Percentiles rank a stretch among this genome's conserved stretches.
phyloP scores from a whole-genome alignment of 129 eudicot species.

The Pittosporum tobira region DNA sequence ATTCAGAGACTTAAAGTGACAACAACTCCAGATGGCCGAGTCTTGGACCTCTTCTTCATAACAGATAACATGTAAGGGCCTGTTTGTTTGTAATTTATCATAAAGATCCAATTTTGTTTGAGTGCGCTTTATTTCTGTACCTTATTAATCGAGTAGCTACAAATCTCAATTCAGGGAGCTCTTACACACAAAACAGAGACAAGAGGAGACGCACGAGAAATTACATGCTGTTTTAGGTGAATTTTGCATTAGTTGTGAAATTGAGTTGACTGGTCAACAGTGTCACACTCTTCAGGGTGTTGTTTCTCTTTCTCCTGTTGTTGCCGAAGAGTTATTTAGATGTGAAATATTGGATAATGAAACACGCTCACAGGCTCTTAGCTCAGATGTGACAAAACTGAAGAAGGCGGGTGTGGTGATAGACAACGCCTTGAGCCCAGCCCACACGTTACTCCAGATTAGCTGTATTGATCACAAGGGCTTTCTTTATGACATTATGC shows the following conservation, averaged over 20 bases:
- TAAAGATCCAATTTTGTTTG: background rate
- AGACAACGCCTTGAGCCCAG: conserved; percentile 74
- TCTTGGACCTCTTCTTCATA: conserved; percentile 61
- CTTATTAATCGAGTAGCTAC: too few species aligned
- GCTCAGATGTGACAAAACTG: conserved; percentile 50
- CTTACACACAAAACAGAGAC: conserved; percentile 61
- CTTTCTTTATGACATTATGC: conserved; percentile 74
- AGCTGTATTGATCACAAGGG: conserved; percentile 85
- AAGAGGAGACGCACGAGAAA: conserved; percentile 46
- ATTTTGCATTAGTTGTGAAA: conserved; percentile 54
- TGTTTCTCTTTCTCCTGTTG: conserved; percentile 50
- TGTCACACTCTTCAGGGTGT: conserved; percentile 29
- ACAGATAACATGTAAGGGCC: conserved; percentile 62
- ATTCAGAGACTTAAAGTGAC: conserved; percentile 69
- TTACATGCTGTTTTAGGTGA: conserved; percentile 51
- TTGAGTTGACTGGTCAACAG: conserved; percentile 44
- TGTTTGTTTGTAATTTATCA: conserved; percentile 21
- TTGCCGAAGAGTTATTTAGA: conserved; percentile 62
- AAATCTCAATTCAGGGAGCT: conserved; percentile 44
- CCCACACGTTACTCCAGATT: conserved; percentile 76
- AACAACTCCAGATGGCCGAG: conserved; percentile 78
- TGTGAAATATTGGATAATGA: conserved; percentile 47
- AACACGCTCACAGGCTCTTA: conserved; percentile 57
- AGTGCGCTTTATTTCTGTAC: background rate
- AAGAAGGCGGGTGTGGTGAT: conserved; percentile 44